A percentile compares a stretch with the other conserved stretches of the same genome.
Evolutionary conservation across 768 basidiomycete species (phyloP).

Genomic region (Termitomyces sp.): DNA sequence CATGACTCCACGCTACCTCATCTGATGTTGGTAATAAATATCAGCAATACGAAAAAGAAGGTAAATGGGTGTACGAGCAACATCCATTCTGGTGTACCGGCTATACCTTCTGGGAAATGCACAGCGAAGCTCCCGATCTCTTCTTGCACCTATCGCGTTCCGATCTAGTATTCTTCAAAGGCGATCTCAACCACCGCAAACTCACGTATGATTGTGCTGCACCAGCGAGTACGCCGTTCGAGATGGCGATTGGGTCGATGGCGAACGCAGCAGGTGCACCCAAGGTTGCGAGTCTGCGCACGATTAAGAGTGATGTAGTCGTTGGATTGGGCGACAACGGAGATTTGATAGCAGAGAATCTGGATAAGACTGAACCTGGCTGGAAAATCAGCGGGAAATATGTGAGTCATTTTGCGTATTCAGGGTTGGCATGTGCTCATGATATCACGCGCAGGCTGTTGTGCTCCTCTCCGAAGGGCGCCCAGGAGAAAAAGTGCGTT

Average conservation of each 20-base stretch:
- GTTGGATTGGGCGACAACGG: conserved; percentile 75
- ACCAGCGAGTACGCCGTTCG: conserved; percentile 84
- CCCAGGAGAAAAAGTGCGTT: conserved; percentile 85
- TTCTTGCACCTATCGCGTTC: conserved; percentile 90
- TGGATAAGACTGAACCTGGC: conserved; percentile 85
- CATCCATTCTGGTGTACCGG: conserved; percentile 97
- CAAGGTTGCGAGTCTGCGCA: conserved; percentile 79
- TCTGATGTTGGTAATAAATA: not conserved
- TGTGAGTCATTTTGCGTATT: conserved; percentile 44
- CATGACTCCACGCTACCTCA: not conserved
- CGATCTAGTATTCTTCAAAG: conserved; percentile 93
- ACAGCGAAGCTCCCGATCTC: conserved; percentile 80
- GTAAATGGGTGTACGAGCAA: conserved; percentile 92
- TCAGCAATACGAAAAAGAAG: conserved; percentile 88
- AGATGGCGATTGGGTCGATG: conserved; percentile 89
- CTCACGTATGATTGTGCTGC: conserved; percentile 85
- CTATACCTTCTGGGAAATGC: conserved; percentile 89
- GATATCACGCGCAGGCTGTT: conserved; percentile 55
- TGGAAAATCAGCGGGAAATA: conserved; percentile 99
- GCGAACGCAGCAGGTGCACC: conserved; percentile 87
- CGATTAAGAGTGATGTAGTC: conserved; percentile 95
- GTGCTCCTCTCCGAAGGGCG: conserved; percentile 85
- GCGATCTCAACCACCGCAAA: conserved; percentile 92
- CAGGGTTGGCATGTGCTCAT: not conserved
- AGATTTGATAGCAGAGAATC: conserved; percentile 65